Base-by-base conservation (phyloP, 2,329 filamentous ascomycete genomes). In the Exophiala aquamarina region DNA sequence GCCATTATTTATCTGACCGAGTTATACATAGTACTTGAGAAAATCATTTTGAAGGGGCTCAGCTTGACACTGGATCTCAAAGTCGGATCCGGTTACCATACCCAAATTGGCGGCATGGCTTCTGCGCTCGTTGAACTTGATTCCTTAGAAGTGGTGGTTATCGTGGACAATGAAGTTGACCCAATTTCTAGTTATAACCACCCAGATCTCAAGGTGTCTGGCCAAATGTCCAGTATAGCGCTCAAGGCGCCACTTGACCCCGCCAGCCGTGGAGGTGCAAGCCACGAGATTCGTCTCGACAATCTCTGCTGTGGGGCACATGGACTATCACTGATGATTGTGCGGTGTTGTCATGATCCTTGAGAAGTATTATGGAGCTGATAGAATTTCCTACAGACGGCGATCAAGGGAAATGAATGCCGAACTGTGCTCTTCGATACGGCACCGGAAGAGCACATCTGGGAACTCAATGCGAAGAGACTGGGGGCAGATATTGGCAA, bases 111-210 rank as follows among this genome's bases (percentile, higher is more conserved):
- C 23, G 14, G 14, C 14, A 51, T 50, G 46, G 14, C 23, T 50
- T 38, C 56, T 11, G 23, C 6, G 11, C 58, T 70, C 32, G 61
- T 65, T 38, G 69, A 72, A 52, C 52, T 75, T n/a, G 73, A 75
- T 59, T 61, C 63, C 4, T 64, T 79, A 20, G 73, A 77, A 26
- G 70, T 76, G 18, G 61, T 68, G 4, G 68, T 78, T 23, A 71
- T 81, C 47, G 70, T 81, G 47, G 74, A 78, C 60, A 76, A 81
- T 63, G 77, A 80, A 50, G 64, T 79, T 33, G 76, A 81, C 54
- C 70, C 73, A 3, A 70, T 79, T 47, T 78, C 76, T 1, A 68
- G 71, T 2, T 66, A 70, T 14, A 63, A 71, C 1, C 68, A 71
- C 15, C 64, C 70, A 6, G 70, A 67, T 2, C 66, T 77, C 35